A percentile compares a stretch with the other conserved stretches of the same genome.
Evolutionary conservation across 202 grass and related monocot genomes (phyloP).

Genomic region (Eragrostis tef): DNA sequence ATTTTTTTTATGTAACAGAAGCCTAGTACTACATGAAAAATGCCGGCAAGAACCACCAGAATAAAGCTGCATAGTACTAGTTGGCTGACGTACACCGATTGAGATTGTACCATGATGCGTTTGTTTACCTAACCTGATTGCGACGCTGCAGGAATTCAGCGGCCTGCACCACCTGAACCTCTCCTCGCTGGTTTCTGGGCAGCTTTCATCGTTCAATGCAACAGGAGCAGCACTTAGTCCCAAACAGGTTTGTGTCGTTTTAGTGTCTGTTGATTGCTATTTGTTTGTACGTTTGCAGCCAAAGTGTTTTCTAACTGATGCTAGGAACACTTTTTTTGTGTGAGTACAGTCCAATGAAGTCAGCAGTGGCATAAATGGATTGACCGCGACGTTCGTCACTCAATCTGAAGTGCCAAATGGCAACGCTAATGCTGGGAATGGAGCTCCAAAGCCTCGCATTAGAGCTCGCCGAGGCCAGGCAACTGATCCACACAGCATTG

Average conservation of each 20-base stretch:
- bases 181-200: constrained; percentile 51
- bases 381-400: constrained; percentile 2
- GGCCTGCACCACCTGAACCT: constrained; percentile 57
- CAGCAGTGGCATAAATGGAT: constrained; percentile 35
- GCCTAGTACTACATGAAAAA: constrained; percentile 1
- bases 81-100: constrained; percentile 30
- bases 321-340: neutral
- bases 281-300: constrained; percentile 7
- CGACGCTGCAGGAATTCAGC: constrained; percentile 60
- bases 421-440: constrained; percentile 51
- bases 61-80: constrained; percentile 16
- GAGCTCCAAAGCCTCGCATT: constrained; percentile 59
- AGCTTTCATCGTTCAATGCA: constrained; percentile 47
- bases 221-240: constrained; percentile 36
- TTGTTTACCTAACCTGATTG: constrained; percentile 34
- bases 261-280: constrained; percentile 18
- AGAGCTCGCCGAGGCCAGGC: constrained; percentile 82
- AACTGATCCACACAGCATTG: constrained; percentile 92
- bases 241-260: constrained; percentile 56
- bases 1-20: constrained; percentile 2
- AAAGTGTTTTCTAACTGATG: constrained; percentile 43
- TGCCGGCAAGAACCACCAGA: neutral
- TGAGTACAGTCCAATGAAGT: constrained; percentile 42
- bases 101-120: constrained; percentile 13
- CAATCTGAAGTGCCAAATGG: constrained; percentile 34